phyloP scores from a whole-genome alignment of 129 eudicot species.

The Erigeron canadensis region DNA sequence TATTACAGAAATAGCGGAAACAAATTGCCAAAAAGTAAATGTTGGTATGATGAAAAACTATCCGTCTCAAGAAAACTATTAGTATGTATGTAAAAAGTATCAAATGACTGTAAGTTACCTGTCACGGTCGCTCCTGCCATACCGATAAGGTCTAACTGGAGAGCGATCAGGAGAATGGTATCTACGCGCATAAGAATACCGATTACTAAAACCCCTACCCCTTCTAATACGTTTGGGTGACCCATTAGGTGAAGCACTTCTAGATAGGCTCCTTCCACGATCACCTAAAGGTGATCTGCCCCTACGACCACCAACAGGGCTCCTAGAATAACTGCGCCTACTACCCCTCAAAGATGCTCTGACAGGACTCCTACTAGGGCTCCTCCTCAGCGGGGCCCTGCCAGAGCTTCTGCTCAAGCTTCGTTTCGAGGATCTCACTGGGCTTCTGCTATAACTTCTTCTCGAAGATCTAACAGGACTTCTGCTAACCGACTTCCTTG shows the following conservation, averaged over 20 bases:
- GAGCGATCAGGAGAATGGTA: slow-evolving; percentile 92
- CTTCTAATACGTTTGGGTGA: slow-evolving; percentile 85
- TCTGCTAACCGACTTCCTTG: slow-evolving; percentile 57
- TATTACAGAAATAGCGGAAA: too few species aligned
- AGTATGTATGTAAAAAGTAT: too few species aligned
- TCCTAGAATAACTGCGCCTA: slow-evolving; percentile 82
- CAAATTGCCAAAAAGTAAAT: too few species aligned
- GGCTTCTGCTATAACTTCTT: slow-evolving; percentile 74
- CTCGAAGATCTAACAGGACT: slow-evolving; percentile 67
- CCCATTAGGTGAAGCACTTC: slow-evolving; percentile 79
- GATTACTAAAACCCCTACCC: slow-evolving; percentile 93
- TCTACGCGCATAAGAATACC: slow-evolving; percentile 79
- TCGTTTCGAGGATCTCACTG: slow-evolving; percentile 62
- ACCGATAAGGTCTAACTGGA: slow-evolving; percentile 75
- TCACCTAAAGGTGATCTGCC: slow-evolving; percentile 62
- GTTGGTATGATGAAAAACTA: not conserved
- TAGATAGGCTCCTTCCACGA: slow-evolving; percentile 69
- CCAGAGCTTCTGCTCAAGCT: slow-evolving; percentile 90
- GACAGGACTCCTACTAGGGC: slow-evolving; percentile 65
- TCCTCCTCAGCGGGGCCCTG: slow-evolving; percentile 60
- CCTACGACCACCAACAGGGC: slow-evolving; percentile 69
- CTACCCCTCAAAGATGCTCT: slow-evolving; percentile 54
- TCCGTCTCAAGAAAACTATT: not conserved
- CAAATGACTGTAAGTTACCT: slow-evolving; percentile 39
- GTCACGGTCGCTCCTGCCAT: slow-evolving; percentile 84